Conservation (phyloP, 2,329 filamentous ascomycete species). For the Elsinoe perseae region DNA sequence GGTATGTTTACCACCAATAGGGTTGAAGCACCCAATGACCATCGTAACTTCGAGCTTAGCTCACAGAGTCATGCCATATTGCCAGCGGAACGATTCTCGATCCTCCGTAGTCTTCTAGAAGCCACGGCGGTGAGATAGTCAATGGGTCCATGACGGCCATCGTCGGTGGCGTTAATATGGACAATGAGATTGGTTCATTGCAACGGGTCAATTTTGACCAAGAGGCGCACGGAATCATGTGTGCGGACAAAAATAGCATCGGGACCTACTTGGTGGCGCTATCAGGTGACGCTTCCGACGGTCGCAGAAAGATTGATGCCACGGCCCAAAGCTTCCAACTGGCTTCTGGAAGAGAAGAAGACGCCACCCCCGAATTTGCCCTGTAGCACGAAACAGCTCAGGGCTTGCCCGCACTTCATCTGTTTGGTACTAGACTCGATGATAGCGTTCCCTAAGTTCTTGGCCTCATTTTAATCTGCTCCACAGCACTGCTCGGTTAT, state of each 20-base stretch:
- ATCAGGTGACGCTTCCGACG: not conserved
- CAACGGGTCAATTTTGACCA: not conserved
- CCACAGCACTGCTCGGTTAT: slow-evolving; percentile 1
- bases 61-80: not conserved
- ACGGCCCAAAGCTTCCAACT: slow-evolving; percentile 1
- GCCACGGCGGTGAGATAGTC: not conserved
- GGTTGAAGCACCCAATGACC: not conserved
- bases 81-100: not conserved
- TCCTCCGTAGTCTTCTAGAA: not conserved
- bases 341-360: slow-evolving; percentile 5
- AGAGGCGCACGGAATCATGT: not conserved
- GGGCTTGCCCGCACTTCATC: not conserved
- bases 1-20: not conserved
- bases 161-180: not conserved
- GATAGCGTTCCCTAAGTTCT: slow-evolving; percentile 5
- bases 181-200: not conserved
- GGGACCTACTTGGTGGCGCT: slow-evolving; percentile 1
- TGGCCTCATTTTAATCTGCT: slow-evolving; percentile 9
- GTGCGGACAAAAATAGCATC: not conserved
- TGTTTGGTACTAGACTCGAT: slow-evolving; percentile 5
- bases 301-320: slow-evolving; percentile 11
- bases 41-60: not conserved
- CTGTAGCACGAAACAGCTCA: slow-evolving; percentile 1
- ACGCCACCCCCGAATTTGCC: slow-evolving; percentile 8
- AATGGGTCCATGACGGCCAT: not conserved